Base-by-base conservation (phyloP, 495 filamentous ascomycete species). In the Penicillium tannophilum region DNA sequence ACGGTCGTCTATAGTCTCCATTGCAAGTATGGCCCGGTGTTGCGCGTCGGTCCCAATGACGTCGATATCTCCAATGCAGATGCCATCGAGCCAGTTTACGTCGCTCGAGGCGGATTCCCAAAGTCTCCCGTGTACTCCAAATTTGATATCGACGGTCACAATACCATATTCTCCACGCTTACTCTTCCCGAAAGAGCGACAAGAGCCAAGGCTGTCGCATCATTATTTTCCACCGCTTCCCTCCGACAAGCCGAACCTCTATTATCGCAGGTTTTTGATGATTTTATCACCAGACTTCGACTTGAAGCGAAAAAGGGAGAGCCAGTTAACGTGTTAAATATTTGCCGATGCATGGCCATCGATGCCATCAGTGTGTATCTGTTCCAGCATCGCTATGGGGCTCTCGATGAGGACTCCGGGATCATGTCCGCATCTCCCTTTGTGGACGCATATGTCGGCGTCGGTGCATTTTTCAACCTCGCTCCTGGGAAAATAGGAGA, bases 81-180 rank as follows among this genome's bases (percentile, higher is more conserved):
- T 45, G 79, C 76, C 7, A 62, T 82, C 6, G 63, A 68, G 11
- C 68, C 73, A 16, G 78, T 83, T 51, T 82, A 83, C 61, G 51
- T 75, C 14, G 62, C 60, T 9, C 68, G 67, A 8, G 80, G 81
- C 19, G 80, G 80, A 8, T 81, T 84, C 56, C 57, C 65, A 24
- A 84, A 84, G 59, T 70, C 76, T 30, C 45, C 63, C 1, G 72
- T 65, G 45, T 84, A 84, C 63, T 59, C 59, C 9, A 85, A 84
- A 53, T 84, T 83, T 61, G 77, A 84, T 52, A 75, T 84, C 51
- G 82, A 82, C 35, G 73, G 72, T 3, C 73, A 78, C 55, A 58
- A 61, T 20, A 79, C 78, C n/a, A 79, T 85, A 7, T 84, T 85
- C 68, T 82, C 78, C 2, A 72, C 74, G 1, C 61, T 66, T 23